Evolutionary conservation across 2,329 filamentous ascomycete species (phyloP), one percentile per base, ranked within the genome.

Genomic region (Coleophoma crateriformis): DNA sequence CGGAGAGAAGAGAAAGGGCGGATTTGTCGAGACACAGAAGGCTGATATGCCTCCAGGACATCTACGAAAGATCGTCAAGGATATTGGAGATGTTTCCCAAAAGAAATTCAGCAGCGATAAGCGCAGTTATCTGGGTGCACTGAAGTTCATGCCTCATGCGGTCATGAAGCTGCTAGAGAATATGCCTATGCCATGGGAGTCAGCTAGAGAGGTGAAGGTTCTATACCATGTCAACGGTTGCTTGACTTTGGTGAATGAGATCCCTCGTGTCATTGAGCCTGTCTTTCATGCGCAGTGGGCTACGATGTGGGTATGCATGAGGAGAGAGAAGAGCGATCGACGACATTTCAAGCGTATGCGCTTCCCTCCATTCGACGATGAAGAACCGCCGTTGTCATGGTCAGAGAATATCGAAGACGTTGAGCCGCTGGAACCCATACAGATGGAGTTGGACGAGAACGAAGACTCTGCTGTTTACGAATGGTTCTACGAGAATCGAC

Each of bases 141-240:
- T 99, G 55, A 99, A 99, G 72, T 99, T 96, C 73, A 99, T 99
- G 94, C 94, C 94, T 1, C 94, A 99, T 67, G 94, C 94, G 6
- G 94, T 99, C 11, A 73, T 99, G 72, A 99, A 99, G 75, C 78
- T 99, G 20, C 71, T 99, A 50, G 94, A 99, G 74, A 99, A 99
- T 63, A 99, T 99, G 94, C 94, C 94, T 4, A 99, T 99, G 94
- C 94, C 94, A 0, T 99, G 94, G 94, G 94, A 99, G 72, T 94
- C 90, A 50, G 84, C 90, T 22, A 83, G 91, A 55, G 94, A 99
- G 64, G 95, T 99, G 54, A 97, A 97, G 72, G 94, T 99, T 27
- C 77, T 99, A 12, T 99, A 99, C 68, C 94, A 99, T 65, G 91
- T 97, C 62, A 99, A 99, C 64, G 94, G 94, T 32, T 99, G 95